These are phyloP conservation scores for Cardamine chenopodiifolia DNA, from an alignment of 345 rosid genomes.

Conservation along the genomic window DNA sequence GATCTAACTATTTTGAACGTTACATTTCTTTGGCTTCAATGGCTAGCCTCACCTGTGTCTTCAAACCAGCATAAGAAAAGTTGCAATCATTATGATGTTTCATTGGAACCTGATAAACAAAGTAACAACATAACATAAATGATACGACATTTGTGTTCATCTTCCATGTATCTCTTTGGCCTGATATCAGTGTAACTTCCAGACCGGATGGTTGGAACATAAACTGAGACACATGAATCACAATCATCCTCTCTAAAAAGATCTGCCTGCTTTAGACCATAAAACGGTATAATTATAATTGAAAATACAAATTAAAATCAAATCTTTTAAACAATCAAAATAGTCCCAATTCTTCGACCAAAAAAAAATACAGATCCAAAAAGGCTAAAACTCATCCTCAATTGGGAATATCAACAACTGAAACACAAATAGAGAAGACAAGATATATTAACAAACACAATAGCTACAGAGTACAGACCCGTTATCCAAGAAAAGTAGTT, in stretches of 20 bases:
- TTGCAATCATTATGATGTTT: conserved; percentile 89
- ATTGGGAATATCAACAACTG: neutral
- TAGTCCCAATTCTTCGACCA: neutral
- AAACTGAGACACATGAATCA: conserved; percentile 24
- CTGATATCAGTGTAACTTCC: conserved; percentile 84
- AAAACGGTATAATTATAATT: conserved; percentile 1
- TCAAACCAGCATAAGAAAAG: conserved; percentile 93
- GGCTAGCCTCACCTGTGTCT: conserved; percentile 92
- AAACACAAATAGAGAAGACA: conserved; percentile 3
- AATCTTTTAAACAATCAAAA: neutral
- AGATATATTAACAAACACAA: conserved; percentile 10
- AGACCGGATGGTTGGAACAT: conserved; percentile 69
- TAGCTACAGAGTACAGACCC: neutral
- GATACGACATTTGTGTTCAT: conserved; percentile 77
- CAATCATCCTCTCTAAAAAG: conserved; percentile 13
- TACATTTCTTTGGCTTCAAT: conserved; percentile 86
- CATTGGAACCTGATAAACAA: conserved; percentile 72
- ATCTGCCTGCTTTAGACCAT: neutral
- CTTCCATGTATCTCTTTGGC: conserved; percentile 69
- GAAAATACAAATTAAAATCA: no score
- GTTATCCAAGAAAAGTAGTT: neutral
- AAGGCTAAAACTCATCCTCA: neutral
- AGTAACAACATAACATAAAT: neutral
- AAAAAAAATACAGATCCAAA: neutral
- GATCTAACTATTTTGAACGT: conserved; percentile 29